phyloP scores from a whole-genome alignment of 768 basidiomycete species.

The Suillus plorans region DNA sequence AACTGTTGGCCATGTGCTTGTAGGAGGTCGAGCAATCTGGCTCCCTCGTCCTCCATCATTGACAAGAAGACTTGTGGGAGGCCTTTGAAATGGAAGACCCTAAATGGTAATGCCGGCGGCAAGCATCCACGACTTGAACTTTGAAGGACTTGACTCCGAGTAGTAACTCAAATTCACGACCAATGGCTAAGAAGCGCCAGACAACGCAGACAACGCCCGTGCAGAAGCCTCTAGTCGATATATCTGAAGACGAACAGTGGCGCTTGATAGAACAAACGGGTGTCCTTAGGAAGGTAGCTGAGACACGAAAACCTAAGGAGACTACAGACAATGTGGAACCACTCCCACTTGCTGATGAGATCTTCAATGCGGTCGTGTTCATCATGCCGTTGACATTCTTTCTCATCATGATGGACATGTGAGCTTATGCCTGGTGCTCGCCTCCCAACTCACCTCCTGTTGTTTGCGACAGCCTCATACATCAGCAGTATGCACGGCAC shows the following conservation, averaged over 20 bases:
- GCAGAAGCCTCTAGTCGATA: slow-evolving; percentile 38
- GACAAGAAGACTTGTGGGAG: slow-evolving; percentile 9
- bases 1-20: slow-evolving; percentile 49
- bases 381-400: slow-evolving; percentile 77
- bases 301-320: slow-evolving; percentile 6
- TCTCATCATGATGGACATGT: slow-evolving; percentile 85
- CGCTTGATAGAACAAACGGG: slow-evolving; percentile 69
- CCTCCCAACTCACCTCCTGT: slow-evolving; percentile 6
- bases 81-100: background rate
- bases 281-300: slow-evolving; percentile 42
- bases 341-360: slow-evolving; percentile 57
- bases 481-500: slow-evolving; percentile 73
- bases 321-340: slow-evolving; percentile 34
- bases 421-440: slow-evolving; percentile 28
- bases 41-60: slow-evolving; percentile 21
- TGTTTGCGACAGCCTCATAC: slow-evolving; percentile 55
- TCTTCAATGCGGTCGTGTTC: slow-evolving; percentile 62
- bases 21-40: slow-evolving; percentile 38
- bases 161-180: background rate
- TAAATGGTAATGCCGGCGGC: slow-evolving; percentile 2
- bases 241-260: slow-evolving; percentile 79
- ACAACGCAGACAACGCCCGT: slow-evolving; percentile 11
- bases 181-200: slow-evolving; percentile 32
- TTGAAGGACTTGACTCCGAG: no score
- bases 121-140: slow-evolving; percentile 5